A percentile compares a stretch with the other conserved stretches of the same genome.
Conservation (phyloP, 2,329 filamentous ascomycete genomes). For the Cercospora sp. region DNA sequence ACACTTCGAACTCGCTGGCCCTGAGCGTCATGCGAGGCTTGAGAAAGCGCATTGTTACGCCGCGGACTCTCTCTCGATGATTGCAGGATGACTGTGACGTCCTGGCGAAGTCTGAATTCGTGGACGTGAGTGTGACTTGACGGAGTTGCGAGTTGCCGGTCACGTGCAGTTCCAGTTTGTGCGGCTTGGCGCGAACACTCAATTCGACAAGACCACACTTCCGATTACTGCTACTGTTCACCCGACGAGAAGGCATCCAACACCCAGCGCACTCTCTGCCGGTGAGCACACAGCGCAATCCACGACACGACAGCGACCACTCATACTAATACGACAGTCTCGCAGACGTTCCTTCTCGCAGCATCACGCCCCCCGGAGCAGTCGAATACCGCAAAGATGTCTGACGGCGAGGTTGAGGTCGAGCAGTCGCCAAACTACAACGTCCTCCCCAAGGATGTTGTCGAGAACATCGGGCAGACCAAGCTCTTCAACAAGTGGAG, state of each 20-base stretch:
- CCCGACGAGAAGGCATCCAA: slow-evolving; percentile 16
- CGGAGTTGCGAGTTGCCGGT: background rate
- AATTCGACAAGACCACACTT: slow-evolving; percentile 5
- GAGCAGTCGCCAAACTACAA: slow-evolving; percentile 77
- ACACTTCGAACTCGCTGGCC: background rate
- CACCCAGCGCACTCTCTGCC: slow-evolving; percentile 15
- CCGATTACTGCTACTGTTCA: slow-evolving; percentile 11
- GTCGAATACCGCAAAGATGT: slow-evolving; percentile 63
- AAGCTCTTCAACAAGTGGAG: slow-evolving; percentile 99
- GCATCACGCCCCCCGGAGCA: slow-evolving; percentile 9
- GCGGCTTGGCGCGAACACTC: slow-evolving; percentile 4
- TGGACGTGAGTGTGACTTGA: background rate
- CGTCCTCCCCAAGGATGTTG: slow-evolving; percentile 90
- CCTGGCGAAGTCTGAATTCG: background rate
- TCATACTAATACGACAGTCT: slow-evolving; percentile 7
- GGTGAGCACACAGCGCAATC: slow-evolving; percentile 7
- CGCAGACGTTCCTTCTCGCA: slow-evolving; percentile 16
- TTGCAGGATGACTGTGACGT: background rate
- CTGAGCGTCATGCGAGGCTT: background rate
- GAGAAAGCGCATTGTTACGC: background rate
- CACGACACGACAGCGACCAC: background rate
- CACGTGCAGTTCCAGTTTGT: slow-evolving; percentile 3
- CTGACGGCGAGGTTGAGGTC: slow-evolving; percentile 96
- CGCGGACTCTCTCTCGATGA: background rate
- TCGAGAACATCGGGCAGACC: slow-evolving; percentile 82